A percentile compares a stretch with the other conserved stretches of the same genome.
These are phyloP conservation scores for Fimicolochytrium jonesii DNA, from an alignment of 192 early-diverging fungal genomes.

Conservation along the genomic window DNA sequence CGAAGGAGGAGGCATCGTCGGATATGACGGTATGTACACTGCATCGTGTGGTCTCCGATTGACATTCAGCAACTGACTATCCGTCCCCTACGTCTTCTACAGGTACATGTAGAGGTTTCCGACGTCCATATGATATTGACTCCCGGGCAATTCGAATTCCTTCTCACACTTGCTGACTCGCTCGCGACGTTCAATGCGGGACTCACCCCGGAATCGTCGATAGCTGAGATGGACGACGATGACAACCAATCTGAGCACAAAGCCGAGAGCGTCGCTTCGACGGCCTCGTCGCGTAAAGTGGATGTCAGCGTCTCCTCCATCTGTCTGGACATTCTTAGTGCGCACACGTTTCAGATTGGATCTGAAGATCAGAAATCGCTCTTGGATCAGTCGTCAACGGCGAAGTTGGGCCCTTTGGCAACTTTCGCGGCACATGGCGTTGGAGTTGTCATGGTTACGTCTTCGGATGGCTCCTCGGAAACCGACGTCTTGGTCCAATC, in stretches of 20 bases:
- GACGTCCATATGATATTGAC: constrained; percentile 76
- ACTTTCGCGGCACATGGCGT: constrained; percentile 8
- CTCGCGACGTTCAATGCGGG: constrained; percentile 23
- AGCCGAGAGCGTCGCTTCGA: too few species aligned
- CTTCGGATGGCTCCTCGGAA: constrained; percentile 48
- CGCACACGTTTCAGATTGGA: too few species aligned
- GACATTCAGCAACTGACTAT: too few species aligned
- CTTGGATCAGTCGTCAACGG: background rate
- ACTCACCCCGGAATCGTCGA: too few species aligned
- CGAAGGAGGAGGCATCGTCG: background rate
- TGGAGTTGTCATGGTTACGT: too few species aligned
- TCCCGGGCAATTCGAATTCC: constrained; percentile 77
- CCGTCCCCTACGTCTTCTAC: background rate
- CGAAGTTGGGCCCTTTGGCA: constrained; percentile 1
- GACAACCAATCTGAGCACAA: too few species aligned
- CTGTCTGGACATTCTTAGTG: constrained; percentile 72
- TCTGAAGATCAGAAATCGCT: too few species aligned
- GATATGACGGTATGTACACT: background rate
- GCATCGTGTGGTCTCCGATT: background rate
- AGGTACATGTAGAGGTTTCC: constrained; percentile 62
- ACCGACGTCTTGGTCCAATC: constrained; percentile 65
- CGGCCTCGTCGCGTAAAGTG: constrained; percentile 45
- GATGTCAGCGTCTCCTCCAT: constrained; percentile 67
- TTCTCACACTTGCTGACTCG: constrained; percentile 61
- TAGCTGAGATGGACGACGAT: too few species aligned